A percentile compares a stretch with the other conserved stretches of the same genome.
These are phyloP conservation scores for Colletotrichum brevisporum DNA, from an alignment of 2,329 filamentous ascomycete genomes.

Conservation along the genomic window DNA sequence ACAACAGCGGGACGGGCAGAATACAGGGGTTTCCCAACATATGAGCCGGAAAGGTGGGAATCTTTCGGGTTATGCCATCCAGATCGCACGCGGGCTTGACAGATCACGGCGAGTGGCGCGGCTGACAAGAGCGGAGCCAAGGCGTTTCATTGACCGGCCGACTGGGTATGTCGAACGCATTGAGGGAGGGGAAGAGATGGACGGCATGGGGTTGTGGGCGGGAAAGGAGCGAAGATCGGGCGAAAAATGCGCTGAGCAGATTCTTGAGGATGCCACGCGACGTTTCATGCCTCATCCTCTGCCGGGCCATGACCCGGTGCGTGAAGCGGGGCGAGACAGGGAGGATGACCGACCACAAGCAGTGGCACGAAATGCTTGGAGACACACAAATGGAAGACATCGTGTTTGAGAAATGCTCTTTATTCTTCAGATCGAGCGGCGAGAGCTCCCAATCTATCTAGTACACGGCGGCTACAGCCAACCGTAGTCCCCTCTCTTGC, in stretches of 20 bases:
- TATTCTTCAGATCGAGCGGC: slow-evolving; percentile 33
- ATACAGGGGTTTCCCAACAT: background rate
- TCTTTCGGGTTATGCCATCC: background rate
- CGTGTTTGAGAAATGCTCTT: slow-evolving; percentile 17
- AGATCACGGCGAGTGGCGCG: too few relatives aligned
- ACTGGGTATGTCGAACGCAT: background rate
- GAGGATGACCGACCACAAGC: background rate
- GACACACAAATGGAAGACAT: background rate
- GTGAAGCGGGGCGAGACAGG: background rate
- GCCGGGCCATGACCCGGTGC: slow-evolving; percentile 3
- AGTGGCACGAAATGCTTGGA: background rate
- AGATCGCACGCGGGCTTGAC: background rate
- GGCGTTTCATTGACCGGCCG: slow-evolving; percentile 10
- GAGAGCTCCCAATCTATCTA: slow-evolving; percentile 37
- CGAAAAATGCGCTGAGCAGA: slow-evolving; percentile 9
- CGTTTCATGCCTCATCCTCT: slow-evolving; percentile 30
- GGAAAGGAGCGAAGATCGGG: slow-evolving; percentile 14
- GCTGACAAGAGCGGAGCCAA: slow-evolving; percentile 16
- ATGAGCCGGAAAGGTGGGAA: background rate
- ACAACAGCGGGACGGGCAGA: background rate
- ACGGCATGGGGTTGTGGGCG: background rate
- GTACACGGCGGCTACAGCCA: slow-evolving; percentile 23
- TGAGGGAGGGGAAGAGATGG: background rate
- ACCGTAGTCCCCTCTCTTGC: slow-evolving; percentile 24
- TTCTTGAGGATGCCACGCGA: slow-evolving; percentile 25